Base-by-base conservation (phyloP, 768 basidiomycete species). In the Termitomyces sp. region DNA sequence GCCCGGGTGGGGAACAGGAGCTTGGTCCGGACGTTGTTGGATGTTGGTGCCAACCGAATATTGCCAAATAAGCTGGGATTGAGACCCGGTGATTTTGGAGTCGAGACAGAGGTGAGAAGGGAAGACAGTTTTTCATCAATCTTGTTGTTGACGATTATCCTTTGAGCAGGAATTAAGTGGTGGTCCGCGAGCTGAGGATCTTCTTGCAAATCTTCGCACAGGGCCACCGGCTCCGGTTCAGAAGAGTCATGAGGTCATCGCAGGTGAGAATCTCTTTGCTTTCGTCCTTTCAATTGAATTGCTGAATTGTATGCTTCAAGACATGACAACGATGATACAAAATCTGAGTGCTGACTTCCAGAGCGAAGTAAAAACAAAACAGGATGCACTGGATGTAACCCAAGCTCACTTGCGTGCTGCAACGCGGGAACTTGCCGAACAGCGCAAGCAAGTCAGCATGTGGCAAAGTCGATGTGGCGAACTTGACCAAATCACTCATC, bases 21-120 rank as follows among this genome's bases (percentile, higher is more conserved):
- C 60, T 70, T 98, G 58, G 94, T 98, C 14, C 79, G 88, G 65
- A 87, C 92, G 3, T 71, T 98, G 63, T 65, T 99, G 58, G 95
- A 97, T 66, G 91, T 94, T 8, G 94, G 94, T 13, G 97, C 96
- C 5, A 96, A 98, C 71, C 84, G 89, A 63, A 81, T 84, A 65
- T 76, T 92, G 59, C 83, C 88, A 20, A 99, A 99, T 73, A 98
- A 98, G 68, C 76, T 99, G 45, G 97, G 97, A 3, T 73, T 99
- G 66, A 81, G 92, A 53, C 91, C 97, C 2, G 92, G 88, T 8
- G 97, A 99, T 70, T 99, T 95, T 67, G 97, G 97, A 18, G 84
- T 98, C 3, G 93, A 95, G 68, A 86, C 86, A 11, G 92, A 95
- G 77, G 95, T 91, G 64, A 60, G 84, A 69, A 14, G 30, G 11